Conservation (phyloP, 345 rosid genomes). For the Eucalyptus erythrocorys region DNA sequence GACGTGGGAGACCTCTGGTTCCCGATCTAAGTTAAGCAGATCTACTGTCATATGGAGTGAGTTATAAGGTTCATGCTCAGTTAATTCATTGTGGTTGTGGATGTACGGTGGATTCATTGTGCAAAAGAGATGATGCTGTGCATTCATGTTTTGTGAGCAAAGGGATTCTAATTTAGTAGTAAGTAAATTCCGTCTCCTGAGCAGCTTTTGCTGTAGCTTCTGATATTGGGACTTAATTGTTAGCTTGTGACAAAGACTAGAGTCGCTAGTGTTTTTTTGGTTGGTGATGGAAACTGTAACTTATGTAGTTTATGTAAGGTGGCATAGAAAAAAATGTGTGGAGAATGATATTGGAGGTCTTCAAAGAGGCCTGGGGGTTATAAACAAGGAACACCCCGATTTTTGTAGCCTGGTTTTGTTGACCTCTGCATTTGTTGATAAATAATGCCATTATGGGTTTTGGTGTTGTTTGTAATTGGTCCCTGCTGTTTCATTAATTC, state of each 20-base stretch:
- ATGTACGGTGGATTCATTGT: neutral
- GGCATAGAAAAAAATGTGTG: neutral
- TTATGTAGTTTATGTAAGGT: neutral
- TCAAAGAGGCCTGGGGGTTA: neutral
- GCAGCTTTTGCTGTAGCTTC: neutral
- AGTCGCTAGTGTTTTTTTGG: neutral
- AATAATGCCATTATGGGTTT: neutral
- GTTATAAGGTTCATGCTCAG: neutral
- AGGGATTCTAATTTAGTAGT: neutral
- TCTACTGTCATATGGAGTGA: neutral
- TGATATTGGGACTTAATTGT: neutral
- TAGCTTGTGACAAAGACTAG: neutral
- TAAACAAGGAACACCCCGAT: neutral
- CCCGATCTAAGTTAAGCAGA: constrained; percentile 1
- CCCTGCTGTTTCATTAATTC: neutral
- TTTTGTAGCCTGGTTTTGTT: neutral
- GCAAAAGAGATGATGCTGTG: neutral
- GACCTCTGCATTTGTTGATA: neutral
- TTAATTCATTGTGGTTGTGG: neutral
- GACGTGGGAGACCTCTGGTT: constrained; percentile 59
- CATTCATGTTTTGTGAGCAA: neutral
- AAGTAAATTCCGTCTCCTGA: neutral
- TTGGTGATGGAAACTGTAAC: neutral
- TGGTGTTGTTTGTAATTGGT: neutral
- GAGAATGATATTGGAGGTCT: neutral